Evolutionary conservation across 129 eudicot species (phyloP).

Genomic region (Helichrysum umbraculigerum): DNA sequence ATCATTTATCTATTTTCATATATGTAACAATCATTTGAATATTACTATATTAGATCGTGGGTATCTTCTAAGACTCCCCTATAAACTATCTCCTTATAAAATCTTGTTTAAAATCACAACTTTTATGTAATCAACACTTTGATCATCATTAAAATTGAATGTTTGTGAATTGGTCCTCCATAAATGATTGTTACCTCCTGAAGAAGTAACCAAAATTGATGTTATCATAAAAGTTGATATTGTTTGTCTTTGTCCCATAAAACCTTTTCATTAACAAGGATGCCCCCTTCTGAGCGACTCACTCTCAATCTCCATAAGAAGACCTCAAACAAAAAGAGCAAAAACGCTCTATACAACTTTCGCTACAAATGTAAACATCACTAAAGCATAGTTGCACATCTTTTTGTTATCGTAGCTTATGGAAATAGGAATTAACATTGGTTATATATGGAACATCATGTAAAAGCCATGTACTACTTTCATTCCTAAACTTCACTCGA

Average conservation of each 20-base stretch:
- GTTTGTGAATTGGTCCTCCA: background rate
- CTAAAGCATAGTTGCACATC: background rate
- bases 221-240: slow-evolving; percentile 23
- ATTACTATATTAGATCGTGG: background rate
- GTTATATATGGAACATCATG: background rate
- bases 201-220: background rate
- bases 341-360: background rate
- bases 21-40: too few relatives aligned
- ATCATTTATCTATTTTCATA: too few relatives aligned
- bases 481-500: background rate
- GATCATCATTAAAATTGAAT: background rate
- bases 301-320: slow-evolving; percentile 9
- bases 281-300: slow-evolving; percentile 3
- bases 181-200: too few relatives aligned
- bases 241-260: background rate
- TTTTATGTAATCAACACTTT: slow-evolving; percentile 5
- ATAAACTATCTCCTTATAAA: too few relatives aligned
- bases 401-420: background rate
- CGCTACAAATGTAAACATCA: background rate
- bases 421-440: background rate
- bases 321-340: too few relatives aligned
- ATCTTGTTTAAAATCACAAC: background rate
- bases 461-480: background rate
- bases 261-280: slow-evolving; percentile 14
- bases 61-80: slow-evolving; percentile 17